phyloP scores from a whole-genome alignment of 169 alveolate species.

The Toxoplasma gondii region DNA sequence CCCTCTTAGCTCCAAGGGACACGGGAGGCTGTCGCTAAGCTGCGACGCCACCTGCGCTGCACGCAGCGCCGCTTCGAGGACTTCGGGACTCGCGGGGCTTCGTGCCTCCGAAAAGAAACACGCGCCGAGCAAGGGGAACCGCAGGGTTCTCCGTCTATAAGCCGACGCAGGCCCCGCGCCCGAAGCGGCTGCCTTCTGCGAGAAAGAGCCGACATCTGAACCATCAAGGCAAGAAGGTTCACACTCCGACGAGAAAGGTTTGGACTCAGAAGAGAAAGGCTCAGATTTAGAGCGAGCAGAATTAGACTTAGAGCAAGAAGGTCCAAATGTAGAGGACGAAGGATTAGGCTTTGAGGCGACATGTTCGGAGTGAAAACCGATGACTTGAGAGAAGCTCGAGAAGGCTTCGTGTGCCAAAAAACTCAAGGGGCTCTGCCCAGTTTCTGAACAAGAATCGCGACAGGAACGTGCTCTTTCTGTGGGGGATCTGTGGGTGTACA shows the following conservation, averaged over 20 bases:
- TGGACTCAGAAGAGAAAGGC: too few relatives aligned
- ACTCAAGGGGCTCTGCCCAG: neutral
- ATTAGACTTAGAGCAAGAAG: too few relatives aligned
- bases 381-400: neutral
- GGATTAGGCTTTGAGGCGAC: too few relatives aligned
- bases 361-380: neutral
- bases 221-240: neutral
- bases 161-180: neutral
- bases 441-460: neutral
- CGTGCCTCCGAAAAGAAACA: neutral
- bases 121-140: neutral
- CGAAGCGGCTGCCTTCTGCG: neutral
- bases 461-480: neutral
- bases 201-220: neutral
- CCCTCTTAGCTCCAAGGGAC: neutral
- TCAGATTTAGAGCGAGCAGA: too few relatives aligned
- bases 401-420: neutral
- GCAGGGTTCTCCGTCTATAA: neutral
- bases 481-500: neutral
- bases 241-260: neutral
- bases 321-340: too few relatives aligned
- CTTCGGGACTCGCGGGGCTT: neutral
- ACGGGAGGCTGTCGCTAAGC: neutral
- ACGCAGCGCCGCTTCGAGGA: neutral
- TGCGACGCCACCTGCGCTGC: neutral